phyloP scores from a whole-genome alignment of 495 filamentous ascomycete genomes.

The Aspergillus ellipticus region DNA sequence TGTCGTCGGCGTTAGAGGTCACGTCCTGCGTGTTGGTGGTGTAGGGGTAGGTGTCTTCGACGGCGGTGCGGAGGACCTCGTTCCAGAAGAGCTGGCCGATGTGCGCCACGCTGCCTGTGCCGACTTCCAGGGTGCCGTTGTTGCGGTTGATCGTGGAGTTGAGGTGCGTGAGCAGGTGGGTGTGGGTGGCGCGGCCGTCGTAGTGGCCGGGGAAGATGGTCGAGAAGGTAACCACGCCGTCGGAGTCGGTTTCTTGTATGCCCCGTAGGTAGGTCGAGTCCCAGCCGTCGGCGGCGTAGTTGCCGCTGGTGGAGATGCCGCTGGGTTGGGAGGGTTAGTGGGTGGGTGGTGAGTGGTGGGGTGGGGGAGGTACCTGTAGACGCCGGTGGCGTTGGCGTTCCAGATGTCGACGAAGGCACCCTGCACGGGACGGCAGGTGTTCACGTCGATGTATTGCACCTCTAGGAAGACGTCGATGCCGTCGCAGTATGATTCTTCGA shows the following conservation, averaged over 20 bases:
- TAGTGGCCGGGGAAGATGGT: constrained; percentile 62
- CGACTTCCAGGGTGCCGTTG: constrained; percentile 43
- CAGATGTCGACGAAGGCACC: constrained; percentile 36
- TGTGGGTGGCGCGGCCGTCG: constrained; percentile 54
- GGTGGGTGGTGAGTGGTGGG: background rate
- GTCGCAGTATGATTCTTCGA: constrained; percentile 37
- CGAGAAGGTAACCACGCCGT: constrained; percentile 55
- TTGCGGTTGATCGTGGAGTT: constrained; percentile 45
- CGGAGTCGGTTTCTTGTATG: constrained; percentile 48
- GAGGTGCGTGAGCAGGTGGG: constrained; percentile 50
- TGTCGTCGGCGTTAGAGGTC: constrained; percentile 45
- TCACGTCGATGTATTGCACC: constrained; percentile 47
- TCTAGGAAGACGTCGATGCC: constrained; percentile 45
- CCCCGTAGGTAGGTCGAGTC: constrained; percentile 53
- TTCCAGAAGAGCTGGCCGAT: constrained; percentile 60
- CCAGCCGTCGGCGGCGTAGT: constrained; percentile 32
- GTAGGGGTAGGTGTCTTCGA: constrained; percentile 55
- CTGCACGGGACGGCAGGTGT: constrained; percentile 30
- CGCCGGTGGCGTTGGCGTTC: constrained; percentile 48
- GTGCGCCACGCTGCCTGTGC: constrained; percentile 32
- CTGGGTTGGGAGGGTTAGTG: constrained; percentile 12
- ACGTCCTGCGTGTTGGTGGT: constrained; percentile 50
- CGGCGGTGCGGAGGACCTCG: constrained; percentile 50
- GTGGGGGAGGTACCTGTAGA: constrained; percentile 42
- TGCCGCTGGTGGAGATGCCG: constrained; percentile 31